A percentile compares a stretch with the other conserved stretches of the same genome.
These are phyloP conservation scores for Suhomyces xylopsoci DNA, from an alignment of 805 yeast genomes.

Conservation along the genomic window DNA sequence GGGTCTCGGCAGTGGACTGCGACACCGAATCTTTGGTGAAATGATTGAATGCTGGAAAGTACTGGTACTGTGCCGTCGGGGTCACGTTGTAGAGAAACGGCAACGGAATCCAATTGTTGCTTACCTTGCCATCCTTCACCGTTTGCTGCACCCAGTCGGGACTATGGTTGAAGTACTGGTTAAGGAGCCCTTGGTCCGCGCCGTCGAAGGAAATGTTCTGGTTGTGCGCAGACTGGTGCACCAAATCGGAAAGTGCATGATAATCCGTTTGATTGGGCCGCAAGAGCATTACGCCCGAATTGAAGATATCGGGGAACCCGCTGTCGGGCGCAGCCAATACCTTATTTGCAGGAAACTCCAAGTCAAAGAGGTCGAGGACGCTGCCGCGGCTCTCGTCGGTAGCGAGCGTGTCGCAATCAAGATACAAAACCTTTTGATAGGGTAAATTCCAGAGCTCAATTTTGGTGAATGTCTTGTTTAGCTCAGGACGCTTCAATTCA, in stretches of 20 bases:
- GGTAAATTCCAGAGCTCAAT: slow-evolving; percentile 51
- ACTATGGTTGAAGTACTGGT: slow-evolving; percentile 58
- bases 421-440: slow-evolving; percentile 50
- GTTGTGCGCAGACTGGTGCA: slow-evolving; percentile 13
- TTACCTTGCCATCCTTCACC: background rate
- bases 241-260: slow-evolving; percentile 34
- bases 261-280: slow-evolving; percentile 49
- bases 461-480: slow-evolving; percentile 54
- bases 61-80: slow-evolving; percentile 58
- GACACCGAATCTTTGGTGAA: slow-evolving; percentile 26
- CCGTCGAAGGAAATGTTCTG: slow-evolving; percentile 62
- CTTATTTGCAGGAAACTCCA: slow-evolving; percentile 20
- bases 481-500: slow-evolving; percentile 50
- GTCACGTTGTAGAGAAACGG: slow-evolving; percentile 89
- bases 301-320: slow-evolving; percentile 93
- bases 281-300: slow-evolving; percentile 69
- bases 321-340: slow-evolving; percentile 68
- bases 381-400: slow-evolving; percentile 10
- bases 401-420: slow-evolving; percentile 60
- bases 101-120: slow-evolving; percentile 58
- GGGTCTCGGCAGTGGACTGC: background rate
- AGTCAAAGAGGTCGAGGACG: slow-evolving; percentile 29
- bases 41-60: slow-evolving; percentile 62
- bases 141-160: slow-evolving; percentile 37
- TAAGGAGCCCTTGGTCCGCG: slow-evolving; percentile 88